These are phyloP conservation scores for Yamadazyma phyllophila DNA, from an alignment of 805 yeast genomes.

Conservation along the genomic window DNA sequence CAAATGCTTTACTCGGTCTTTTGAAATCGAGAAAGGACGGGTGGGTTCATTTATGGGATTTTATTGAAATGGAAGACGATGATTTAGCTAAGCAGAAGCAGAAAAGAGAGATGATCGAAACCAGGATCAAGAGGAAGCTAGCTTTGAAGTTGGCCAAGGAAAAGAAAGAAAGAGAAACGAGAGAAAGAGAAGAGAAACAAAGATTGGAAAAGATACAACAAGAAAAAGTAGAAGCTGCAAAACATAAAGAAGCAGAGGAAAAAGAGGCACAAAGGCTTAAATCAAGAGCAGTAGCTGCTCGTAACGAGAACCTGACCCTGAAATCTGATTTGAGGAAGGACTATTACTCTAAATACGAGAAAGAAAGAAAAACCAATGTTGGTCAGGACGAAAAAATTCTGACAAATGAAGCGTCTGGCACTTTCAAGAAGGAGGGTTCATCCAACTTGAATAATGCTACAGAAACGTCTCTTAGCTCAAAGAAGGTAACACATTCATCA, in stretches of 20 bases:
- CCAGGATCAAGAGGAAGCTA: conserved; percentile 14
- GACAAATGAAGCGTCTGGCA: too few species aligned
- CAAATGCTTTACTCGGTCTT: conserved; percentile 68
- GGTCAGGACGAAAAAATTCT: too few species aligned
- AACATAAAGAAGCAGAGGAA: conserved; percentile 3
- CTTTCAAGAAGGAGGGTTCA: too few species aligned
- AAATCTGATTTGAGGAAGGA: conserved; percentile 2
- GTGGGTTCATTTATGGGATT: conserved; percentile 57
- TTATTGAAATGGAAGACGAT: conserved; percentile 48
- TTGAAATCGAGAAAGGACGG: conserved; percentile 51
- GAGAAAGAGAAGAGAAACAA: conserved; percentile 2
- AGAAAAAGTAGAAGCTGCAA: not conserved
- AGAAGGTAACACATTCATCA: too few species aligned
- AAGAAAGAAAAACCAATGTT: not conserved
- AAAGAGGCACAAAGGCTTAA: conserved; percentile 1
- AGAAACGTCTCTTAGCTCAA: too few species aligned
- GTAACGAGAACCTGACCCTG: not conserved
- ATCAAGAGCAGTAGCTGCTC: conserved; percentile 1
- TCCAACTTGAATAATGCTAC: too few species aligned
- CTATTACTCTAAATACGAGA: conserved; percentile 7
- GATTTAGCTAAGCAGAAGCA: conserved; percentile 25
- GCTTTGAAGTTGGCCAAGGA: conserved; percentile 16
- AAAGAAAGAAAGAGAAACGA: conserved; percentile 1
- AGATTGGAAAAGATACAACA: not conserved
- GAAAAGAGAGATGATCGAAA: conserved; percentile 23